Base-by-base conservation (phyloP, 2,329 filamentous ascomycete species). In the Xylariomycetidae sp. region DNA sequence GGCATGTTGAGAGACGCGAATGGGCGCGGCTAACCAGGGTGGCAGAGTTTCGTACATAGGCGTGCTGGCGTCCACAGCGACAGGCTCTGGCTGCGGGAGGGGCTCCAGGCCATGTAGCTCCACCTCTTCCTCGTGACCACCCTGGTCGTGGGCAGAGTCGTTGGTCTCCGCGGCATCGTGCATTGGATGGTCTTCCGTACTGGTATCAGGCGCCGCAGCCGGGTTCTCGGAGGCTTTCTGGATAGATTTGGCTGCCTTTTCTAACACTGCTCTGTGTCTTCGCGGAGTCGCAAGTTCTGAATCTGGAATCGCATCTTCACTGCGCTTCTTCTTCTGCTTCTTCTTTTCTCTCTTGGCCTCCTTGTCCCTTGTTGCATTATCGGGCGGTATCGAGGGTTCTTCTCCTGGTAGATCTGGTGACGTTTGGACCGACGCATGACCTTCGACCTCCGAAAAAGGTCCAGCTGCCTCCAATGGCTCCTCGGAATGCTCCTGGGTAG, bases 11-110 rank as follows among this genome's bases (percentile, higher is more conserved):
- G 79, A 70, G 4, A 88, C 77, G 17, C 74, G 71, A n/a, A 82
- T 72, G 0, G 89, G 88, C 10, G 79, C 72, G 5, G 82, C 77
- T 10, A 95, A 68, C 90, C 90, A 96, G 3, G 68, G 47, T 0
- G 90, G 90, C 3, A 95, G 67, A 1, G 84, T 83, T 19, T 87
- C 81, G 57, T 86, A 88, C n/a, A 73, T 72, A 2, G 82, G 77
- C 33, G 72, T 70, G 31, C 74, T 69, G 1, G 66, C 64, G 19
- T 72, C 62, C 28, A 79, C 71, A 1, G 70, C 63, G 1, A 76
- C 67, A 1, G 74, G 75, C 19, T 74, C 72, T 10, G 85, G 88
- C 47, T 95, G 88, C 6, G 88, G 88, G 14, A 95, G 67, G 6
- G 87, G 88, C 35, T 83, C 78, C 1, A 96, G 67, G 15, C 85